Evolutionary conservation across 2,329 filamentous ascomycete genomes (phyloP), one percentile per base, ranked within the genome.

Genomic region (Sclerotinia sclerotiorum): DNA sequence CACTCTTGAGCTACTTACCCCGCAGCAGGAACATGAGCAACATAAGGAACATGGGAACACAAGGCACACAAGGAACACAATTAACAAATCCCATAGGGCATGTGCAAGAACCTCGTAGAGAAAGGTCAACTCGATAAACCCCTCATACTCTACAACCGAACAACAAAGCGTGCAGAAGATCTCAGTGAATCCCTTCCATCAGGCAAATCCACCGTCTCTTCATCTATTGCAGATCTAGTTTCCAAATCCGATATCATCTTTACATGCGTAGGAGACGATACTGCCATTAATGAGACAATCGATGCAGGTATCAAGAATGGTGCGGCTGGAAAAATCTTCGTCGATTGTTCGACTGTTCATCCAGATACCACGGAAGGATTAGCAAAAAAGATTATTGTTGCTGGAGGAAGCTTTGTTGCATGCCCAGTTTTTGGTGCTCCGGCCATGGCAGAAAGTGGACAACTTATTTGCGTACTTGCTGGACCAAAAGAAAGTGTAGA

Each of bases 261-360:
- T 81, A 87, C 87, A 70, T 96, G 92, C 76, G 83, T 97, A 4
- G 87, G 90, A 72, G 90, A 95, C 76, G 93, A 97, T 77, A 82
- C 85, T 3, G 90, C 91, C 6, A 87, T 96, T 55, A 84, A 87
- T 68, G 80, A 84, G 5, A 86, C 87, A 27, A 84, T 92, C 69
- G 79, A 83, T 54, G 77, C 83, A 3, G 85, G 90, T 42, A 80
- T 92, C 4, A 74, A 84, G 60, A 76, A 80, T 24, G 81, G 87
- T 68, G 80, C 91, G 24, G 83, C 83, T 39, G 88, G 87, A 70
- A 97, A 97, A 81, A 82, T 95, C 21, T 89, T 97, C 73, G 85
- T 97, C 44, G 93, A 97, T 77, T 94, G 90, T 83, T 95, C 92
- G 4, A 97, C 93, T 35, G 87, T 97, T 48, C 91, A 95, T 78